Conservation (phyloP, 495 filamentous ascomycete genomes). For the Ramalina intermedia region DNA sequence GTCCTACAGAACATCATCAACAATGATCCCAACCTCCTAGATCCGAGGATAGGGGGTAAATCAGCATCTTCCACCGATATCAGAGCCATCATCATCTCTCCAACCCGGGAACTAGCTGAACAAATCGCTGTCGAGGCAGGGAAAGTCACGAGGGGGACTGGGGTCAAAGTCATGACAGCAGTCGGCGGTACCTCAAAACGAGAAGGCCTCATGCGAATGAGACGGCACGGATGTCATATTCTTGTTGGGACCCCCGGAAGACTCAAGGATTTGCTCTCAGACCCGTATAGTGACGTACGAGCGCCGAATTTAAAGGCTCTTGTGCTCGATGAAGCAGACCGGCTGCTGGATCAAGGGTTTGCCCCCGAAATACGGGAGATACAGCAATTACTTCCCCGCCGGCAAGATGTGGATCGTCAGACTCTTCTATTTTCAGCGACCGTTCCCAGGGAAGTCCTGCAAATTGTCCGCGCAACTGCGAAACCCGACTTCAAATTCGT, state of each 20-base stretch:
- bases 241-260: slow-evolving; percentile 86
- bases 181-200: slow-evolving; percentile 78
- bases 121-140: slow-evolving; percentile 78
- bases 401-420: slow-evolving; percentile 51
- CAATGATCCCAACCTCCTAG: slow-evolving; percentile 32
- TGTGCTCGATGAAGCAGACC: slow-evolving; percentile 89
- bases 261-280: slow-evolving; percentile 68
- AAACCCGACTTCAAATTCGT: slow-evolving; percentile 69
- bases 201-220: slow-evolving; percentile 44
- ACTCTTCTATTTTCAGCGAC: slow-evolving; percentile 93
- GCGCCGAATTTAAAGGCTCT: slow-evolving; percentile 64
- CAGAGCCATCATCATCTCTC: slow-evolving; percentile 79
- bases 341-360: slow-evolving; percentile 84
- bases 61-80: slow-evolving; percentile 49
- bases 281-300: slow-evolving; percentile 45
- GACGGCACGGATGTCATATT: slow-evolving; percentile 67
- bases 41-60: slow-evolving; percentile 8
- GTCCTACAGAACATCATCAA: slow-evolving; percentile 55
- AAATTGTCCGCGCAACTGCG: slow-evolving; percentile 54
- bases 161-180: slow-evolving; percentile 65
- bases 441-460: slow-evolving; percentile 67
- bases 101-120: slow-evolving; percentile 87
- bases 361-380: slow-evolving; percentile 62
- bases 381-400: slow-evolving; percentile 46
- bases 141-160: slow-evolving; percentile 51